Conservation (phyloP, 108 stramenopile genomes). For the Cyclotella atomus region DNA sequence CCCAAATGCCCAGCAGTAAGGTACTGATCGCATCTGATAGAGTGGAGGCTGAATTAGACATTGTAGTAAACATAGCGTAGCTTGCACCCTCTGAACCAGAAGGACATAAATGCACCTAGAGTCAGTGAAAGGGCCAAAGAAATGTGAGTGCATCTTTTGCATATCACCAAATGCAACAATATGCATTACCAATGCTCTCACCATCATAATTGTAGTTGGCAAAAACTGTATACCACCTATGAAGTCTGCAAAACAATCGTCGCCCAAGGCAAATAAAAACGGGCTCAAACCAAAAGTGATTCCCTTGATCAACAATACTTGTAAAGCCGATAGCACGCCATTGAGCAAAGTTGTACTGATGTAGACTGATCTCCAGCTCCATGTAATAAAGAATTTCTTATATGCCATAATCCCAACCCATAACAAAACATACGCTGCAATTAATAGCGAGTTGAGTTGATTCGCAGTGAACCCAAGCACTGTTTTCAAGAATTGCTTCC, state of each 20-base stretch:
- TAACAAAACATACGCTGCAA: constrained; percentile 70
- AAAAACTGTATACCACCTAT: constrained; percentile 78
- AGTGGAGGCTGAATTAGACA: constrained; percentile 69
- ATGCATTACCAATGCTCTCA: too few species aligned
- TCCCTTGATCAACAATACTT: constrained; percentile 77
- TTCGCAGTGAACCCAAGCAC: constrained; percentile 69
- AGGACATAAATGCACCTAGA: constrained; percentile 31
- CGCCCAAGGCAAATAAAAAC: constrained; percentile 85
- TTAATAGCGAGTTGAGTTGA: constrained; percentile 77
- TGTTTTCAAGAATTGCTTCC: constrained; percentile 81
- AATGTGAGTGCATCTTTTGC: too few species aligned
- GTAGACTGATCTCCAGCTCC: constrained; percentile 83
- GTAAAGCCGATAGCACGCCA: constrained; percentile 72
- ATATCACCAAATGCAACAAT: too few species aligned
- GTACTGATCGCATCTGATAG: constrained; percentile 67
- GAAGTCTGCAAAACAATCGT: constrained; percentile 88
- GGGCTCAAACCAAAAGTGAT: constrained; percentile 79
- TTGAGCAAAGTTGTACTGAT: constrained; percentile 76
- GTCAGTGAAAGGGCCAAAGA: too few species aligned
- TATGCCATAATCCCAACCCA: constrained; percentile 82
- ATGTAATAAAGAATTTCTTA: constrained; percentile 84
- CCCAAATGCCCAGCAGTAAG: constrained; percentile 75
- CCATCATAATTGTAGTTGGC: constrained; percentile 88
- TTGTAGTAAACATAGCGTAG: constrained; percentile 90
- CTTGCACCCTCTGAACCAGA: constrained; percentile 72